Evolutionary conservation across 768 basidiomycete genomes (phyloP).

Genomic region (Baorangia bicolor): DNA sequence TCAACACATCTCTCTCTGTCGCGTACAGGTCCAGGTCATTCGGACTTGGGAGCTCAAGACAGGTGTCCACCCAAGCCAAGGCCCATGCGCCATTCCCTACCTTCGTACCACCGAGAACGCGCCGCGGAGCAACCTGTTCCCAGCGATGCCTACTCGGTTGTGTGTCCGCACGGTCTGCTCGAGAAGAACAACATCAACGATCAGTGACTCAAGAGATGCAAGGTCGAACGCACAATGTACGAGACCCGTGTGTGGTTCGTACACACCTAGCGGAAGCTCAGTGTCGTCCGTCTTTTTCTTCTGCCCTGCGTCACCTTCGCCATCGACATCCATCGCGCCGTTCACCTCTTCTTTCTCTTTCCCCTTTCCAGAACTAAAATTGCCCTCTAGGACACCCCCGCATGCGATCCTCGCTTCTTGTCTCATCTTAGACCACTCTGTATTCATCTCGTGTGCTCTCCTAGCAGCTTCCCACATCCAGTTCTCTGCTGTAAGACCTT

Average conservation of each 20-base stretch:
- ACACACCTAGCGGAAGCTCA: conserved; percentile 60
- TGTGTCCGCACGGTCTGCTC: conserved; percentile 69
- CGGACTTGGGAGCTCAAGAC: conserved; percentile 35
- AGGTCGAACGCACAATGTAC: conserved; percentile 60
- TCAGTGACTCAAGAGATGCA: background rate
- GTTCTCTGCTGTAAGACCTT: conserved; percentile 83
- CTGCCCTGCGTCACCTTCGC: conserved; percentile 27
- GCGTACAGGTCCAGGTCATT: conserved; percentile 21
- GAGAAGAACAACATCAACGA: conserved; percentile 4
- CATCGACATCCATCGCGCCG: conserved; percentile 30
- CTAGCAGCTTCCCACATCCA: conserved; percentile 87
- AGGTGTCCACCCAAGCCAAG: conserved; percentile 70
- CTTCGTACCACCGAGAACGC: conserved; percentile 67
- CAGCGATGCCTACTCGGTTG: conserved; percentile 68
- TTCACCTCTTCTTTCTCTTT: conserved; percentile 32
- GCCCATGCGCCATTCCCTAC: conserved; percentile 81
- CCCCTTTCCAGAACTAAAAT: conserved; percentile 28
- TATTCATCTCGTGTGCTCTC: conserved; percentile 60
- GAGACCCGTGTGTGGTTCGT: conserved; percentile 78
- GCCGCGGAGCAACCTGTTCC: conserved; percentile 54
- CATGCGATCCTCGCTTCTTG: conserved; percentile 51
- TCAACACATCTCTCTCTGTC: conserved; percentile 22
- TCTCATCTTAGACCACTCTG: conserved; percentile 62
- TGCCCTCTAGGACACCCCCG: conserved; percentile 46
- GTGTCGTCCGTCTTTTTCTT: conserved; percentile 31